Evolutionary conservation across 148 eudicot species (phyloP).

Genomic region (Camellia japonica): DNA sequence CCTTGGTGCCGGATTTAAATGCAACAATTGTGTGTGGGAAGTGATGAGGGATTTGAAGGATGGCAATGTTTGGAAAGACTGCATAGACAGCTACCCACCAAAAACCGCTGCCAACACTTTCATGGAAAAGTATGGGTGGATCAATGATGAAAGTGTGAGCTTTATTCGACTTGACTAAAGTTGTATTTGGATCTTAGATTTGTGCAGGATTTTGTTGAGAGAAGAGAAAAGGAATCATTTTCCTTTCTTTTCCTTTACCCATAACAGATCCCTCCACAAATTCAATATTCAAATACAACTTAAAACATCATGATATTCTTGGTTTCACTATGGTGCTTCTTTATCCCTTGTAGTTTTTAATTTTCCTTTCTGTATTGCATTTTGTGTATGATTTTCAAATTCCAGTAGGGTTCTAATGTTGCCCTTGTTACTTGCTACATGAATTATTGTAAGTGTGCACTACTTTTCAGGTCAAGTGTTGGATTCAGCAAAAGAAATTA

Average conservation of each 20-base stretch:
- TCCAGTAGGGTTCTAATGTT: neutral
- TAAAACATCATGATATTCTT: too few relatives aligned
- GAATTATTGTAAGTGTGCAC: too few relatives aligned
- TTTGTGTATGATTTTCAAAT: neutral
- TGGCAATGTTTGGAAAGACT: conserved; percentile 66
- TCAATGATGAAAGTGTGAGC: conserved; percentile 52
- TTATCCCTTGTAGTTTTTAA: too few relatives aligned
- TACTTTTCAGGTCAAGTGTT: too few relatives aligned
- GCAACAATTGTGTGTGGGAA: conserved; percentile 85
- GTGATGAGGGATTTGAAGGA: conserved; percentile 66
- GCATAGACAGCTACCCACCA: conserved; percentile 54
- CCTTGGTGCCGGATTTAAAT: conserved; percentile 84
- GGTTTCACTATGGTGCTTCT: too few relatives aligned
- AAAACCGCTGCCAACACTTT: conserved; percentile 44
- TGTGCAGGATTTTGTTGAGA: too few relatives aligned
- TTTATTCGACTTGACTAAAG: conserved; percentile 35
- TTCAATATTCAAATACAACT: too few relatives aligned
- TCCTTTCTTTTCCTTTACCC: neutral
- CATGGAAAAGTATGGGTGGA: conserved; percentile 62
- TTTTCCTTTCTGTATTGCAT: conserved; percentile 6
- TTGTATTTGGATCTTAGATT: too few relatives aligned
- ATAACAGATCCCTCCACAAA: too few relatives aligned
- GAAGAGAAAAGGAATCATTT: conserved; percentile 6
- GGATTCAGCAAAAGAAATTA: too few relatives aligned
- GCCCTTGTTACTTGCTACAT: neutral